These are phyloP conservation scores for Tephrocybe sp. DNA, from an alignment of 768 basidiomycete species.

Conservation along the genomic window DNA sequence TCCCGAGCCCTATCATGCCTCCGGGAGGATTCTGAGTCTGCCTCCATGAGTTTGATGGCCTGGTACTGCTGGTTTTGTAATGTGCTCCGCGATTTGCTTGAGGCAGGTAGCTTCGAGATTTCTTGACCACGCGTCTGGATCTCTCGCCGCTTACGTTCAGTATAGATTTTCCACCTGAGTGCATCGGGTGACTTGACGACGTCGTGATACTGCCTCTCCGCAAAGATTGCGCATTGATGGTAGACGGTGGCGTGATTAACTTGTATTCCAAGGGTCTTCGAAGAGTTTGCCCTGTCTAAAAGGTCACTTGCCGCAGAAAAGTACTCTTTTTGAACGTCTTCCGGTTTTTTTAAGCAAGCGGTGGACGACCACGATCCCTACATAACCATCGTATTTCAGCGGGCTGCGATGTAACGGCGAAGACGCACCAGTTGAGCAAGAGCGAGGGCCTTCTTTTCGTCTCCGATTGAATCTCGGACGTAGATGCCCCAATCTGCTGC, in stretches of 20 bases:
- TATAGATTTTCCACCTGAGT: conserved; percentile 66
- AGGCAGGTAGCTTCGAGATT: conserved; percentile 21
- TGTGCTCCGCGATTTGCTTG: conserved; percentile 12
- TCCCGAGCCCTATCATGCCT: conserved; percentile 57
- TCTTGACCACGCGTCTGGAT: conserved; percentile 51
- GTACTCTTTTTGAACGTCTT: conserved; percentile 65
- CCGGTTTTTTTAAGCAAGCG: conserved; percentile 79
- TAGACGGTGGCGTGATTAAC: conserved; percentile 59
- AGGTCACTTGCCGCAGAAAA: conserved; percentile 62
- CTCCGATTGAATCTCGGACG: conserved; percentile 8
- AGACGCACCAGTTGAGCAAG: conserved; percentile 65
- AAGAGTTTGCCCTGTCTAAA: conserved; percentile 23
- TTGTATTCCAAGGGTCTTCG: conserved; percentile 15
- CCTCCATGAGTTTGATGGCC: conserved; percentile 36
- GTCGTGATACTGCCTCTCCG: conserved; percentile 82
- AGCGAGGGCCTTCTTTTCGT: conserved; percentile 38
- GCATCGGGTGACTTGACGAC: conserved; percentile 70
- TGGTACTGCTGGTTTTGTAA: conserved; percentile 25
- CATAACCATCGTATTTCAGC: neutral
- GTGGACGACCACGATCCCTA: conserved; percentile 92
- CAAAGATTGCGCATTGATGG: conserved; percentile 84
- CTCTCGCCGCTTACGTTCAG: conserved; percentile 71
- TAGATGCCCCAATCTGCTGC: conserved; percentile 19
- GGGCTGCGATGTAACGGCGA: neutral
- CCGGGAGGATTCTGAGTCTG: conserved; percentile 48